phyloP scores from a whole-genome alignment of 306 rosid species.

The Acacia crassicarpa region DNA sequence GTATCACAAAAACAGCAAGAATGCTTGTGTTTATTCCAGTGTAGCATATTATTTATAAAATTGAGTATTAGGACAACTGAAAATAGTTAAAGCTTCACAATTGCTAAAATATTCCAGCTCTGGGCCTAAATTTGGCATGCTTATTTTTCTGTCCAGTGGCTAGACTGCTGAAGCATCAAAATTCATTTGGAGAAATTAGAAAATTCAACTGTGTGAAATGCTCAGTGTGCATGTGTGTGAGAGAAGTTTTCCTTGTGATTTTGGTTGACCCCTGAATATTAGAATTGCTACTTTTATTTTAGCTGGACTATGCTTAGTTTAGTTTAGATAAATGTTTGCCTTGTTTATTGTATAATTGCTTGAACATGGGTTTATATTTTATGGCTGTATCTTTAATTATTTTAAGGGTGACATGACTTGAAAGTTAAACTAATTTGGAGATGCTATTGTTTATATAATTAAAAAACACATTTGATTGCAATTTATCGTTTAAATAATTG shows the following conservation, averaged over 20 bases:
- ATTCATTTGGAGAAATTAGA: neutral
- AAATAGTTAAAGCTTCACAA: slow-evolving; percentile 18
- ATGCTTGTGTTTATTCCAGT: slow-evolving; percentile 14
- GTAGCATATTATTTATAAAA: slow-evolving; percentile 16
- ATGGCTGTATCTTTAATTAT: neutral
- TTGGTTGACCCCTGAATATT: neutral
- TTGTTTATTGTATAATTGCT: neutral
- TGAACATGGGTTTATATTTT: neutral
- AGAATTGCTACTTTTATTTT: neutral
- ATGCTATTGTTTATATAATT: neutral
- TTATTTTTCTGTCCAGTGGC: neutral
- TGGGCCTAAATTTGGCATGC: neutral
- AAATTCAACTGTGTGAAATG: neutral
- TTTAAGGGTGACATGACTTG: slow-evolving; percentile 3
- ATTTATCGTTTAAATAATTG: slow-evolving; percentile 7
- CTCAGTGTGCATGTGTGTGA: neutral
- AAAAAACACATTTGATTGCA: neutral
- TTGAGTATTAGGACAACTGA: slow-evolving; percentile 4
- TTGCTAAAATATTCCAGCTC: neutral
- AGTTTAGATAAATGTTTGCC: neutral
- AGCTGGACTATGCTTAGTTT: slow-evolving; percentile 2
- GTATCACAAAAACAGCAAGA: slow-evolving; percentile 12
- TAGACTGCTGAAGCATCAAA: neutral
- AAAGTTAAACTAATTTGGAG: slow-evolving; percentile 3
- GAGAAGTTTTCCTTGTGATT: neutral